Evolutionary conservation across 2,329 filamentous ascomycete genomes (phyloP).

Genomic region (Talaromyces sp.): DNA sequence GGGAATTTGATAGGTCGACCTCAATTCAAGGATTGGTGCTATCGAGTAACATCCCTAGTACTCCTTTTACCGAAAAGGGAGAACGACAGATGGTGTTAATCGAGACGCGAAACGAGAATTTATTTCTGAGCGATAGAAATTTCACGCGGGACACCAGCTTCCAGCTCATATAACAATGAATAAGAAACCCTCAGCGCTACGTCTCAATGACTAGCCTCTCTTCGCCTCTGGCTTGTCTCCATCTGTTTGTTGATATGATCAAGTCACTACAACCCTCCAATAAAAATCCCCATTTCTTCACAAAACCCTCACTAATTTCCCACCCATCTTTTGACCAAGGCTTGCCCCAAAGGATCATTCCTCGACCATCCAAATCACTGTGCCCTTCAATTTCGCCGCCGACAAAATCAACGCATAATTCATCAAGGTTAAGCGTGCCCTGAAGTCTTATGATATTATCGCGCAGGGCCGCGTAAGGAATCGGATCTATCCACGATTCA

Average conservation of each 20-base stretch:
- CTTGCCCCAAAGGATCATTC: slow-evolving; percentile 22
- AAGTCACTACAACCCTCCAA: slow-evolving; percentile 20
- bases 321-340: slow-evolving; percentile 22
- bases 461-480: slow-evolving; percentile 1
- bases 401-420: slow-evolving; percentile 14
- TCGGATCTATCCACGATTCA: slow-evolving; percentile 7
- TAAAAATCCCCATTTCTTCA: slow-evolving; percentile 22
- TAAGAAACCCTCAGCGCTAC: neutral
- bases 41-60: neutral
- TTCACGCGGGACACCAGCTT: neutral
- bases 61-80: neutral
- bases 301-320: slow-evolving; percentile 22
- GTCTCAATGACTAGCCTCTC: neutral
- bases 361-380: slow-evolving; percentile 1
- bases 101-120: neutral
- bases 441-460: slow-evolving; percentile 10
- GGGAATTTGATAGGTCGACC: neutral
- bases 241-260: slow-evolving; percentile 20
- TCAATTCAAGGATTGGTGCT: neutral
- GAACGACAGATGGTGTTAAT: neutral
- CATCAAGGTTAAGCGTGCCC: slow-evolving; percentile 11
- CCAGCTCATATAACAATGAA: neutral
- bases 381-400: slow-evolving; percentile 6
- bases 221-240: slow-evolving; percentile 21
- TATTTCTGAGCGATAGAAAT: neutral